Percentiles rank a stretch among this genome's conserved stretches.
Conservation (phyloP, 129 eudicot species). For the Silybum marianum region DNA sequence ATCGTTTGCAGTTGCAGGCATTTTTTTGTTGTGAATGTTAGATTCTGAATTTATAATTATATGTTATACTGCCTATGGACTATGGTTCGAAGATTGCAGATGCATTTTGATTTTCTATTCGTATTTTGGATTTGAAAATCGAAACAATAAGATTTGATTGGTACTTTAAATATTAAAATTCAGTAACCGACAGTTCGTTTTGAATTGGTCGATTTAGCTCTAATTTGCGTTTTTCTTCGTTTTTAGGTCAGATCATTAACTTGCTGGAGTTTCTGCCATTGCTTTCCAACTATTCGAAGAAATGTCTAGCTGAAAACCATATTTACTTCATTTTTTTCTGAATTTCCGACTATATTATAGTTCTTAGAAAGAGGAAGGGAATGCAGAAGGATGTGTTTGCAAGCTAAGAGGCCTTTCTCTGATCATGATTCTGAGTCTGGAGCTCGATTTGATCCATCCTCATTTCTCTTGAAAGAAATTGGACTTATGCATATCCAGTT, state of each 20-base stretch:
- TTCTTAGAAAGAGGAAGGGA: conserved; percentile 39
- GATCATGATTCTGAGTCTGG: conserved; percentile 10
- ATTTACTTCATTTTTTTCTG: not conserved
- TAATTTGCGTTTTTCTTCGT: not conserved
- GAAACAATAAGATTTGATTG: not conserved
- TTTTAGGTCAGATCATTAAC: not conserved
- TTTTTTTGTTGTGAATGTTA: not conserved
- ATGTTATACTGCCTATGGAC: not conserved
- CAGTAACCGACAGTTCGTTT: not conserved
- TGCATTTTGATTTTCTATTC: not conserved
- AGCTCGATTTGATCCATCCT: conserved; percentile 37
- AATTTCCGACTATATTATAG: conserved; percentile 17
- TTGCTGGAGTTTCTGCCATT: not conserved
- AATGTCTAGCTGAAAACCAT: not conserved
- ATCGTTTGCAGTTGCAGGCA: not conserved
- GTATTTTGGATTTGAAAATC: not conserved
- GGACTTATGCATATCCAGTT: conserved; percentile 6
- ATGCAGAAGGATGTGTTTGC: conserved; percentile 67
- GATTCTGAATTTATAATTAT: conserved; percentile 6
- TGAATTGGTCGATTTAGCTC: not conserved
- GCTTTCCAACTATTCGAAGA: not conserved
- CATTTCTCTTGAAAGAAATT: conserved; percentile 32
- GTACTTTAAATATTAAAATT: not conserved
- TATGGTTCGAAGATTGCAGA: not conserved
- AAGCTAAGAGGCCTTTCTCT: conserved; percentile 30